Base-by-base conservation (phyloP, 116 monocot species). In the Thalassia testudinum region DNA sequence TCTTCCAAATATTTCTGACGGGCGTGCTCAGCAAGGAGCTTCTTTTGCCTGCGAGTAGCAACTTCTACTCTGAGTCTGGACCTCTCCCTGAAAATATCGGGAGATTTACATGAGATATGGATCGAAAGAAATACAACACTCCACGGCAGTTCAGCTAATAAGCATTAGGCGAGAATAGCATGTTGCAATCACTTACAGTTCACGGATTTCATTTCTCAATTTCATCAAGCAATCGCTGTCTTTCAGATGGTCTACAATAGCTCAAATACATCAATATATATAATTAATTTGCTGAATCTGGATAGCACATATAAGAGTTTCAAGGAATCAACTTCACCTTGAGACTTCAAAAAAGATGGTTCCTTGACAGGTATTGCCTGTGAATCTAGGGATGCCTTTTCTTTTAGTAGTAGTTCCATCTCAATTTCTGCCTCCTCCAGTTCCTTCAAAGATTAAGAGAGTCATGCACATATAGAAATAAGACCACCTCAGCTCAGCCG, bases 341-440 rank as follows among this genome's bases (percentile, higher is more conserved):
- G 30, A 34, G 30, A 34, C 30, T 34, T 34, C 4, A 16, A 45
- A 45, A 45, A 16, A 45, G 45, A 45, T 45, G 19, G 45, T n/a
- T 45, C 15, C 15, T 45, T 15, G 45, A 45, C 15, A 7, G 15
- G 4, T n/a, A 16, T 20, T 45, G 4, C 45, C 15, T 28, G 67
- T 65, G 49, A 73, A 49, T 63, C 80, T 66, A 29, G 69, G 51
- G 72, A 40, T 65, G 75, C 72, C 65, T 51, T 77, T 59, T 93
- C 92, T 64, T 79, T 87, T 60, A 76, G 78, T 76, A 87, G 76
- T 66, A 93, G 70, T 7, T 81, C 87, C 49, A 81, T 60, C 70
- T 93, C 93, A 30, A 87, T 87, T 66, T 93, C 93, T 48, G 81
- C 84, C 73, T 93, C 93, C 50, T 93, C 87, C 62, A 93, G 58